Base-by-base conservation (phyloP, 1,284 basidiomycete species). In the Schizophyllum amplum region DNA sequence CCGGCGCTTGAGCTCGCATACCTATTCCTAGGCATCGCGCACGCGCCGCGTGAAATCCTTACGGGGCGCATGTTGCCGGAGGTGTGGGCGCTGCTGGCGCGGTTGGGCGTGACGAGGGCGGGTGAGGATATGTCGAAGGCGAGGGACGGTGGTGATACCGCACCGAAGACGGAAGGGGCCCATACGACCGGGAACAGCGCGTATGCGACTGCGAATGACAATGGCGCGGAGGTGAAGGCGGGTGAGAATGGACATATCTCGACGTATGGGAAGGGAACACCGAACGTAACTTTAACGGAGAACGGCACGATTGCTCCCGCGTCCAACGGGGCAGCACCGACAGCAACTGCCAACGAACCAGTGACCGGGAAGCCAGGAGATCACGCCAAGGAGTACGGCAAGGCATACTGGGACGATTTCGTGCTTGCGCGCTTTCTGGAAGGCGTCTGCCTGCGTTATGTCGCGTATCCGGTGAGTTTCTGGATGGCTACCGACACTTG, bases 1-100 rank as follows among this genome's bases (percentile, higher is more conserved):
- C 88, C 95, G 1, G 88, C 84, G 1, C 80, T 98, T 59, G 95
- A 98, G 68, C 75, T 97, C 24, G 81, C 85, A 5, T 97, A 94
- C 71, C 73, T 92, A 51, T 89, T 92, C 69, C 79, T 84, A 24
- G 83, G 78, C 5, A 83, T 91, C 62, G 74, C 79, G 4, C 84
- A 84, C 59, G 82, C 88, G 1, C 86, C 88, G 0, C 73, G 79
- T 24, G 62, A 65, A 1, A 71, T 85, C 23, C 73, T 90, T 27
- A 63, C 70, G 0, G 61, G 62, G 6, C 74, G 71, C 58, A 86
- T 90, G 79, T 70, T 88, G 2, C 84, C 84, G 1, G 74, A 81
- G 23, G 73, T 84, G 2, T 70, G 79, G 1, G 65, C 61, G 17
- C 69, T 76, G 11, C 69, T 86, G 5, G 1, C 15, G 24, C 15